phyloP scores from a whole-genome alignment of 2,329 filamentous ascomycete genomes.

The Drechslera avenae region DNA sequence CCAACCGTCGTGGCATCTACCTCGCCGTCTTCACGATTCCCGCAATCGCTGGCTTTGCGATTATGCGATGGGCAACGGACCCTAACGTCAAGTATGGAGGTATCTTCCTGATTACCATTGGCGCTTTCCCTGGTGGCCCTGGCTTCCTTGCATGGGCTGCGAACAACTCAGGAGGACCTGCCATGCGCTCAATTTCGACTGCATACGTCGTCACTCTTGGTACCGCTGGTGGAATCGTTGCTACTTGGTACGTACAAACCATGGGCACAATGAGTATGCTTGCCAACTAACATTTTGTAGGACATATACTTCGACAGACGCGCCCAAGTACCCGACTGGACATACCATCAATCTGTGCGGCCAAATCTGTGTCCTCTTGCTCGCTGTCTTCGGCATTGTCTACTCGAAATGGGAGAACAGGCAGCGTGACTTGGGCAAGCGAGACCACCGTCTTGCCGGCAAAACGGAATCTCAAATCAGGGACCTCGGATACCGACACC shows the following conservation, averaged over 20 bases:
- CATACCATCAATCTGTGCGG: constrained; percentile 68
- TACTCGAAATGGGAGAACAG: constrained; percentile 63
- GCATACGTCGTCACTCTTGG: constrained; percentile 71
- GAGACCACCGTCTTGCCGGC: constrained; percentile 58
- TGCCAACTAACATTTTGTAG: constrained; percentile 60
- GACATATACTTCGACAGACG: constrained; percentile 62
- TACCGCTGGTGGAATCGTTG: constrained; percentile 62
- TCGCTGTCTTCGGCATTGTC: constrained; percentile 56
- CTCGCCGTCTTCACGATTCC: constrained; percentile 47
- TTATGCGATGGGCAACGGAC: constrained; percentile 61
- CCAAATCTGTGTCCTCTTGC: constrained; percentile 53
- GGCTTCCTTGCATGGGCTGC: constrained; percentile 64
- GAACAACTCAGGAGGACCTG: constrained; percentile 64
- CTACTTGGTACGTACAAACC: constrained; percentile 51
- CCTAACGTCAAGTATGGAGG: constrained; percentile 61
- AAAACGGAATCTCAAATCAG: constrained; percentile 54
- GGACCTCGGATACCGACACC: constrained; percentile 60
- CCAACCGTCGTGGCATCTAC: constrained; percentile 46
- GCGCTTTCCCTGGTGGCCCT: constrained; percentile 63
- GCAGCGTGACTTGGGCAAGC: constrained; percentile 54
- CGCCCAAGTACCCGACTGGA: constrained; percentile 71
- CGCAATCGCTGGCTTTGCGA: constrained; percentile 58
- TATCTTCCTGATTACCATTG: constrained; percentile 61
- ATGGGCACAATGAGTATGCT: not conserved
- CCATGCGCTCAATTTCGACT: constrained; percentile 61